These are phyloP conservation scores for Hypoxylon sp. DNA, from an alignment of 2,329 filamentous ascomycete genomes.

Conservation along the genomic window DNA sequence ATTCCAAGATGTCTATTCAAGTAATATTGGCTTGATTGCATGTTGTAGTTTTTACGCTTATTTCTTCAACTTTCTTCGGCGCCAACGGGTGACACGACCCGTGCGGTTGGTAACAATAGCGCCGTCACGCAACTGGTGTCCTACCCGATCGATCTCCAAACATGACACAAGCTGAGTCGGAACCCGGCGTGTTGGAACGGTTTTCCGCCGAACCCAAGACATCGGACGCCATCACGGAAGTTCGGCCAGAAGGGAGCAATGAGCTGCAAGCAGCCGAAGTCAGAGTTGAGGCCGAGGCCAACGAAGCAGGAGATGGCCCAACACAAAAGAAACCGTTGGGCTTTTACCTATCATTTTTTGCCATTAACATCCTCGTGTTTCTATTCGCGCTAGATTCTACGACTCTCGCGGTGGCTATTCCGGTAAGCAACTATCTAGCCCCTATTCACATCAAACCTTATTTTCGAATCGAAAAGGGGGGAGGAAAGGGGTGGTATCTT, in stretches of 20 bases:
- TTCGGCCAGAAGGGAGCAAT: not conserved
- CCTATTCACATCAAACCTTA: not conserved
- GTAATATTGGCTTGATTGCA: too few relatives aligned
- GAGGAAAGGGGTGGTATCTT: not conserved
- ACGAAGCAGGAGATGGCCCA: constrained; percentile 1
- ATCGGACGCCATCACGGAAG: constrained; percentile 4
- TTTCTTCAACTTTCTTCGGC: too few relatives aligned
- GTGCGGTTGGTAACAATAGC: not conserved
- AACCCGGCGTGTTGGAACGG: constrained; percentile 2
- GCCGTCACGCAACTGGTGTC: not conserved
- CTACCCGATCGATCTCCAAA: not conserved
- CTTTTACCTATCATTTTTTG: constrained; percentile 36
- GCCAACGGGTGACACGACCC: too few relatives aligned
- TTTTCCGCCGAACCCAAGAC: constrained; percentile 16
- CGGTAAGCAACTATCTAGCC: constrained; percentile 23
- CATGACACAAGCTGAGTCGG: constrained; percentile 11
- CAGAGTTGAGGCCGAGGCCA: constrained; percentile 6
- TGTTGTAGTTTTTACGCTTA: too few relatives aligned
- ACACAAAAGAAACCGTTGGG: constrained; percentile 26
- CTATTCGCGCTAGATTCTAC: constrained; percentile 36
- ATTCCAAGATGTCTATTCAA: too few relatives aligned
- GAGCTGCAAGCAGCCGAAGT: constrained; percentile 5
- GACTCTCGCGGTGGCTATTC: constrained; percentile 34
- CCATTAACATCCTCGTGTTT: constrained; percentile 35
- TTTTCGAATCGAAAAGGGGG: not conserved